Evolutionary conservation across 2,329 filamentous ascomycete species (phyloP).

Genomic region (Colletotrichum eremochloae): DNA sequence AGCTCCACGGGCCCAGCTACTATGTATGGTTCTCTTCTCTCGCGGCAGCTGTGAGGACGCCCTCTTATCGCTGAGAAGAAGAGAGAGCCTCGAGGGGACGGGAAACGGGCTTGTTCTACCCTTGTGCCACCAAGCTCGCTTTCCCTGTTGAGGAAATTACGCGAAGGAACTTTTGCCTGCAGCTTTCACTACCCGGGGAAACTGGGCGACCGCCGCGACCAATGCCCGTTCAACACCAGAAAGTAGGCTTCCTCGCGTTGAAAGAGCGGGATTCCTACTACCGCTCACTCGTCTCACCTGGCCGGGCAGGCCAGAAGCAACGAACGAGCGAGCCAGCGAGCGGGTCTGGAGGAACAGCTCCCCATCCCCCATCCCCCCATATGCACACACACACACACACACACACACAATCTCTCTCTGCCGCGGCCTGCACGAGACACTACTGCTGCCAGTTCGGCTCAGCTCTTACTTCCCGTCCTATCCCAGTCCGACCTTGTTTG

Average conservation of each 20-base stretch:
- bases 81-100: constrained; percentile 29
- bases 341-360: constrained; percentile 24
- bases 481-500: constrained; percentile 25
- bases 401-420: neutral
- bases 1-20: constrained; percentile 38
- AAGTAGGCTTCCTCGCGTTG: constrained; percentile 32
- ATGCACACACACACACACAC: too few relatives aligned
- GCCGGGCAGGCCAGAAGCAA: constrained; percentile 23
- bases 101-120: constrained; percentile 42
- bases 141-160: constrained; percentile 53
- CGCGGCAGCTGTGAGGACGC: constrained; percentile 17
- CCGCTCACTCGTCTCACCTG: neutral
- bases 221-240: constrained; percentile 39
- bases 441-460: constrained; percentile 21
- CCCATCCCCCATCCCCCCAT: constrained; percentile 15
- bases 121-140: constrained; percentile 49
- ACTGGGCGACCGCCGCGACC: constrained; percentile 51
- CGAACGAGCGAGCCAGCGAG: constrained; percentile 14
- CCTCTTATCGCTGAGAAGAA: constrained; percentile 38
- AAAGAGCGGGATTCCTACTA: constrained; percentile 14
- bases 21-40: constrained; percentile 14
- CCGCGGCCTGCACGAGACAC: constrained; percentile 14
- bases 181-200: constrained; percentile 50
- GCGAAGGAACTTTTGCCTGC: constrained; percentile 58
- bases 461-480: constrained; percentile 25